Evolutionary conservation across 2,329 filamentous ascomycete species (phyloP), one percentile per base, ranked within the genome.

Genomic region (Penicillium sp.): DNA sequence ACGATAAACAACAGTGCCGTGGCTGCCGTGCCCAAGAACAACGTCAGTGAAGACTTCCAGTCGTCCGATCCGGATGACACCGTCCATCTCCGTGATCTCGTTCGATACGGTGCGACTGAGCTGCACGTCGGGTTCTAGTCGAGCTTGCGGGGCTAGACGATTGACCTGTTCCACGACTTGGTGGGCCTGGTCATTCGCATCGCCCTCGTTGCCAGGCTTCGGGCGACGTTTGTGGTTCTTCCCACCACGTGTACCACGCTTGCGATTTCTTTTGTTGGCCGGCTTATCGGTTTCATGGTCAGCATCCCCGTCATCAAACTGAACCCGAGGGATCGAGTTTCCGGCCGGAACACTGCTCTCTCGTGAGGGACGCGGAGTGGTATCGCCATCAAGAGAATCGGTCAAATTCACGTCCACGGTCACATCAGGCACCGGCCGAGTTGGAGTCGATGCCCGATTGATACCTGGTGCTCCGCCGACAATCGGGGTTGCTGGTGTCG

Each of bases 1-100:
- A 44, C 90, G 87, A 70, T 94, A 97, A 0, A 99, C 94, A 47
- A 95, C 85, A 0, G 94, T 99, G n/a, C 94, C 94, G 67, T 96
- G 95, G 70, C 92, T 97, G 48, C 94, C 94, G 53, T 90, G 81
- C 1, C 85, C 85, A 35, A 87, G 76, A 16, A 85, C 78, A 27
- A 76, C 77, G 60, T 85, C 80, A 22, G 81, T 84, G 57, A 81
- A 76, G 27, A 86, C 83, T 48, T 77, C 78, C 22, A 86, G 72
- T 54, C 81, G 83, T 46, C 83, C 83, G 61, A 86, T 85, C 40
- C 81, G 78, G 54, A 85, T 75, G 11, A 75, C 69, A 31, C 86
- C 86, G 40, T 89, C 86, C 44, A 81, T 80, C 2, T 73, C 71
- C 13, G 84, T 77, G 16, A 79, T 70, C 54, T 82, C 80, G 42